phyloP scores from a whole-genome alignment of 805 yeast species.

The Ogataea zsoltii region DNA sequence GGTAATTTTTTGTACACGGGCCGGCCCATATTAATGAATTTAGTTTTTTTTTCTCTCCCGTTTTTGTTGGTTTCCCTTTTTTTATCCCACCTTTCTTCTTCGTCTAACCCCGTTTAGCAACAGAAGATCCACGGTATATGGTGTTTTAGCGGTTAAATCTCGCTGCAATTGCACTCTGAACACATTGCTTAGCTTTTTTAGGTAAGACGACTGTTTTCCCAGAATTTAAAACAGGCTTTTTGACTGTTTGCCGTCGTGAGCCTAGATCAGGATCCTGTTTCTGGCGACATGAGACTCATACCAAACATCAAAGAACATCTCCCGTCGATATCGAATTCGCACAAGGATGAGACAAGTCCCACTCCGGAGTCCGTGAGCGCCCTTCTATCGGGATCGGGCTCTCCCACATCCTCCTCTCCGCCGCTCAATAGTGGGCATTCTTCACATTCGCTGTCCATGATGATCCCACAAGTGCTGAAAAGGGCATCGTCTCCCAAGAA shows the following conservation, averaged over 20 bases:
- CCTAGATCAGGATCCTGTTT: background rate
- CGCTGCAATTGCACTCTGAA: no score
- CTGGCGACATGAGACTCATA: constrained; percentile 1
- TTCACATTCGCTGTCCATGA: constrained; percentile 2
- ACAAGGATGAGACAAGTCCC: background rate
- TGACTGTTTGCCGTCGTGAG: no score
- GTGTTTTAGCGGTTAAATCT: no score
- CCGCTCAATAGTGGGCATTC: background rate
- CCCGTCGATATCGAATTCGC: background rate
- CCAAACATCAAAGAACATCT: constrained; percentile 2
- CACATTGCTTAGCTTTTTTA: no score
- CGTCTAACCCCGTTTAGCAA: background rate
- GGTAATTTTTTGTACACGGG: no score
- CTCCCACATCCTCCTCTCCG: background rate
- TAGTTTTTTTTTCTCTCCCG: no score
- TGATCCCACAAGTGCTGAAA: constrained; percentile 8
- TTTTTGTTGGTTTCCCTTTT: background rate
- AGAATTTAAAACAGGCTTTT: no score
- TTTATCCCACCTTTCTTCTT: constrained; percentile 1
- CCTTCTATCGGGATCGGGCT: background rate
- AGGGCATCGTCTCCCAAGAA: constrained; percentile 14
- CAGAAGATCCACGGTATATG: no score
- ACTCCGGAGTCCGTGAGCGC: background rate
- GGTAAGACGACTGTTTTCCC: no score
- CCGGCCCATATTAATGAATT: no score